phyloP scores from a whole-genome alignment of 805 yeast genomes.

The Candida odintsovae region DNA sequence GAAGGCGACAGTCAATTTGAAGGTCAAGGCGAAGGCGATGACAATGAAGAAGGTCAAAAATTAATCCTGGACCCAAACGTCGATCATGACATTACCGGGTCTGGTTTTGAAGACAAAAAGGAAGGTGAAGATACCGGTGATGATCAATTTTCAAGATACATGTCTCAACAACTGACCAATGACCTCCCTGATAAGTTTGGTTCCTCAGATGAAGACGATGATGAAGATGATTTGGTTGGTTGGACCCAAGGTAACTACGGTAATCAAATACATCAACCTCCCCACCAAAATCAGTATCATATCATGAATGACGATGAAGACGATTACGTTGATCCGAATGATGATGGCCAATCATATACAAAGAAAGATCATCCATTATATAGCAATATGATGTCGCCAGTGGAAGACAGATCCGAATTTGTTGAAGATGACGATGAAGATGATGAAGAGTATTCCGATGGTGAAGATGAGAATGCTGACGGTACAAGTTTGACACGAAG shows the following conservation, averaged over 20 bases:
- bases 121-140: slow-evolving; percentile 20
- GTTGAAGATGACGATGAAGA: slow-evolving; percentile 18
- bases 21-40: slow-evolving; percentile 28
- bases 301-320: slow-evolving; percentile 43
- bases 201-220: slow-evolving; percentile 43
- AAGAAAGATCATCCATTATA: slow-evolving; percentile 58
- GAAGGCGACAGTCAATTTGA: slow-evolving; percentile 13
- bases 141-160: slow-evolving; percentile 39
- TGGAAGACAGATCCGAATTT: slow-evolving; percentile 18
- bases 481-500: slow-evolving; percentile 29
- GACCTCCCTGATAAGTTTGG: slow-evolving; percentile 52
- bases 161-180: slow-evolving; percentile 67
- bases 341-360: slow-evolving; percentile 72
- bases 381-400: slow-evolving; percentile 26
- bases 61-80: slow-evolving; percentile 27
- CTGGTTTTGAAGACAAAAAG: slow-evolving; percentile 25
- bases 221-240: slow-evolving; percentile 24
- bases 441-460: slow-evolving; percentile 16
- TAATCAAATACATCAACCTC: slow-evolving; percentile 5
- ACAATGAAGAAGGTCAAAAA: slow-evolving; percentile 27
- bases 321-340: slow-evolving; percentile 75
- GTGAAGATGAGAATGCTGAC: slow-evolving; percentile 23
- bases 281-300: slow-evolving; percentile 10
- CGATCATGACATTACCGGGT: slow-evolving; percentile 28
- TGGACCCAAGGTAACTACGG: slow-evolving; percentile 9